Percentiles rank a stretch among this genome's conserved stretches.
These are phyloP conservation scores for Ogataea trehaloabstinens DNA, from an alignment of 805 yeast genomes.

Conservation along the genomic window DNA sequence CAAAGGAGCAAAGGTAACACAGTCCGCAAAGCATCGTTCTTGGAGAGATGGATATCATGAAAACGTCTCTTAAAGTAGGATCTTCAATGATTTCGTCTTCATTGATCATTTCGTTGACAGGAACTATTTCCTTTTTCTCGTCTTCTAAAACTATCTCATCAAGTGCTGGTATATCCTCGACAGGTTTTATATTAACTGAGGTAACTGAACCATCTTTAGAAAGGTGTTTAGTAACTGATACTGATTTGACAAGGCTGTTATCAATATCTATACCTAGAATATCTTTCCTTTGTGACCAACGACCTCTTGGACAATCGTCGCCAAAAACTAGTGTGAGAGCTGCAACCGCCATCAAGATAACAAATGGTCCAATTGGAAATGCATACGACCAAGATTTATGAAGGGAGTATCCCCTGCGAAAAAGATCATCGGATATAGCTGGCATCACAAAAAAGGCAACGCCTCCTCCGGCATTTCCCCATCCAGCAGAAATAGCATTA, in stretches of 20 bases:
- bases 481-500: constrained; percentile 32
- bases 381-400: constrained; percentile 30
- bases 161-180: constrained; percentile 1
- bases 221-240: constrained; percentile 19
- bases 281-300: constrained; percentile 31
- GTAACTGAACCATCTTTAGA: constrained; percentile 7
- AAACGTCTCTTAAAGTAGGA: constrained; percentile 19
- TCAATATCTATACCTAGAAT: constrained; percentile 26
- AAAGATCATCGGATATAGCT: constrained; percentile 21
- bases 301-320: constrained; percentile 36
- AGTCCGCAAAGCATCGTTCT: constrained; percentile 30
- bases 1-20: constrained; percentile 29
- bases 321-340: constrained; percentile 25
- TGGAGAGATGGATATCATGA: constrained; percentile 21
- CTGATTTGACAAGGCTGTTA: constrained; percentile 22
- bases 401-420: constrained; percentile 17
- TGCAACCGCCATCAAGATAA: constrained; percentile 30
- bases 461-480: constrained; percentile 35
- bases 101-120: constrained; percentile 18
- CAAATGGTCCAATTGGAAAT: constrained; percentile 32
- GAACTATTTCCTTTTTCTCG: constrained; percentile 1
- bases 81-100: constrained; percentile 26
- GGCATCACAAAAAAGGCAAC: constrained; percentile 35
- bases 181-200: constrained; percentile 4
- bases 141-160: constrained; percentile 5